These are phyloP conservation scores for Pseudonectria foliicola DNA, from an alignment of 2,329 filamentous ascomycete genomes.

Conservation along the genomic window DNA sequence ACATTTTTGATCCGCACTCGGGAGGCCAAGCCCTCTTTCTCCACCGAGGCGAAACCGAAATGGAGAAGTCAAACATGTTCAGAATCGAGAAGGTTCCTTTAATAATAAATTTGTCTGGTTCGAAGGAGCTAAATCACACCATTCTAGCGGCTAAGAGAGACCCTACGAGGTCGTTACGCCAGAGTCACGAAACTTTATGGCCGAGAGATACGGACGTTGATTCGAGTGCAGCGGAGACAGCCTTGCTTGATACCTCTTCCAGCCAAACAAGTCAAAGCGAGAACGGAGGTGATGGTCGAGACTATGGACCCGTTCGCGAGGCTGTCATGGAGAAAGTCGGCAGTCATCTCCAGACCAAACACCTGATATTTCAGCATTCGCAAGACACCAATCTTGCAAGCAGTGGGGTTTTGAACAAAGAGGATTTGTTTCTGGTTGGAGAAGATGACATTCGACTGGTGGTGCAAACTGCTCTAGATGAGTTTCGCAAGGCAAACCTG, in stretches of 20 bases:
- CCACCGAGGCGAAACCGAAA: slow-evolving; percentile 5
- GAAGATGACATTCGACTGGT: slow-evolving; percentile 18
- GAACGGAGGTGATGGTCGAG: not conserved
- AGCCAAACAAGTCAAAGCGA: no score
- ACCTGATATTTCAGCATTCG: slow-evolving; percentile 10
- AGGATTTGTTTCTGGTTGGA: slow-evolving; percentile 15
- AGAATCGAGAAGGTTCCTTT: slow-evolving; percentile 10
- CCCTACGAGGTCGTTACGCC: not conserved
- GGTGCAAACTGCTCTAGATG: slow-evolving; percentile 14
- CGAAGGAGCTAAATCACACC: slow-evolving; percentile 5
- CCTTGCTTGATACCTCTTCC: no score
- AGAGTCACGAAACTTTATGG: slow-evolving; percentile 7
- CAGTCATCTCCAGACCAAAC: slow-evolving; percentile 13
- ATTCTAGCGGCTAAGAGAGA: slow-evolving; percentile 10
- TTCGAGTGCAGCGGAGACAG: no score
- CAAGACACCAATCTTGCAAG: slow-evolving; percentile 10
- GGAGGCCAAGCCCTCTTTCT: slow-evolving; percentile 10
- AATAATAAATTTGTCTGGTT: slow-evolving; percentile 3
- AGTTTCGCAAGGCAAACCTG: slow-evolving; percentile 6
- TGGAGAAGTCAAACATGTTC: slow-evolving; percentile 1
- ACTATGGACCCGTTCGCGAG: not conserved
- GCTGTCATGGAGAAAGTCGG: slow-evolving; percentile 13
- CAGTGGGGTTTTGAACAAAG: slow-evolving; percentile 7
- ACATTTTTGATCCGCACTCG: slow-evolving; percentile 13
- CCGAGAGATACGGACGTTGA: not conserved